Base-by-base conservation (phyloP, 768 basidiomycete species). In the Rhodocollybia butyracea region DNA sequence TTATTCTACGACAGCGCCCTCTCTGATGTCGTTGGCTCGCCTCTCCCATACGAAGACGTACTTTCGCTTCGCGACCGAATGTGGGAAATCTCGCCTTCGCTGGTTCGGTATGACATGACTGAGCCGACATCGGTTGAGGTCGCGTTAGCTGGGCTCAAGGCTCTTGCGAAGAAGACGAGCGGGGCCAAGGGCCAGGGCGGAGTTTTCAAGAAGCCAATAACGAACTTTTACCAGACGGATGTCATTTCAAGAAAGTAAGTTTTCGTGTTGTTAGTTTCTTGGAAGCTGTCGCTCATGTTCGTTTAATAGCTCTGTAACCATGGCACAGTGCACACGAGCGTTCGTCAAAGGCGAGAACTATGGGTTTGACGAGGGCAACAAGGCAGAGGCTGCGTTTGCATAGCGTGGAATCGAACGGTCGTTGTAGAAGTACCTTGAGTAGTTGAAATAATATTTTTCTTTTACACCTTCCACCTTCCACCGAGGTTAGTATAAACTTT, bases 161-260 rank as follows among this genome's bases (percentile, higher is more conserved):
- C 74, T 1, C 67, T 96, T 7, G 77, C 79, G 11, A 71, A 71
- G 7, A 64, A 73, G 45, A 83, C 85, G 7, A 72, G 74, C 24
- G 74, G 74, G 3, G 78, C 80, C 30, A 87, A 85, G 69, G 77
- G 79, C 43, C 72, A 78, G n/a, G 79, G 82, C 19, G 70, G 70
- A 39, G 73, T 82, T 19, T 85, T 97, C 72, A 78, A 76, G 70
- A 90, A 87, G 71, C 90, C 94, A 0, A 88, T 99, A 60, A 61
- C 73, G 48, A 97, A 97, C 75, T 98, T 98, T 73, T 99, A 98
- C 73, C 87, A 93, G 72, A 98, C 96, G 10, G 96, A 98, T 70
- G 84, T 91, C 26, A 93, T 98, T 67, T 94, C 93, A 41, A 79
- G 95, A 78, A 91, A 92, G 83, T 94, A 63, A 71, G 93, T 89